Conservation (phyloP, 108 stramenopile genomes). For the Bacterosira constricta region DNA sequence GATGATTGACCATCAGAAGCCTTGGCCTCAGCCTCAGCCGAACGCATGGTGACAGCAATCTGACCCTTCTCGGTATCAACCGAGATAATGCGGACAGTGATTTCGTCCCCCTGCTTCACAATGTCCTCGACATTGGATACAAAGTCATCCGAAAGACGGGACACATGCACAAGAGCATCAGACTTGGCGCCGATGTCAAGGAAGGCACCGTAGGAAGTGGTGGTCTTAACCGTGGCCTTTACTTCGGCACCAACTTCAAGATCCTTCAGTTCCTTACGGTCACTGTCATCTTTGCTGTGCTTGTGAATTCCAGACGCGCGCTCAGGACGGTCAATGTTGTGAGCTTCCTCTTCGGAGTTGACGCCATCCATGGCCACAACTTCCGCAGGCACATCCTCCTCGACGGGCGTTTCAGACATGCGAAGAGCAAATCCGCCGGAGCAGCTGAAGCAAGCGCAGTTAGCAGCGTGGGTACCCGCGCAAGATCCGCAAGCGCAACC, state of each 20-base stretch:
- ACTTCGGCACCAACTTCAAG: conserved; percentile 86
- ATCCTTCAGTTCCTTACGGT: conserved; percentile 67
- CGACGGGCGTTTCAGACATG: conserved; percentile 45
- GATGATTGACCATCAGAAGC: conserved; percentile 41
- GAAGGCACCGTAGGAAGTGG: conserved; percentile 91
- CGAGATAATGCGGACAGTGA: conserved; percentile 85
- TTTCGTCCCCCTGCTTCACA: conserved; percentile 83
- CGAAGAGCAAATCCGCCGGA: conserved; percentile 53
- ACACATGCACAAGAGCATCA: conserved; percentile 95
- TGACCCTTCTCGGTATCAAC: conserved; percentile 90
- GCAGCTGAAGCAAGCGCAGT: conserved; percentile 51
- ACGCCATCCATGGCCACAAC: conserved; percentile 85
- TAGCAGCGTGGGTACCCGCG: conserved; percentile 30
- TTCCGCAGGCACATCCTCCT: conserved; percentile 68
- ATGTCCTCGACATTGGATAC: conserved; percentile 85
- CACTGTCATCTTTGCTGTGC: conserved; percentile 50
- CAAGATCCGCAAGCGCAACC: conserved; percentile 25
- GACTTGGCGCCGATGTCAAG: conserved; percentile 92
- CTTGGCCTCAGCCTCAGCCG: conserved; percentile 75
- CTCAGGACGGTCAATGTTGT: conserved; percentile 85
- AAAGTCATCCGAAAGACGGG: conserved; percentile 87
- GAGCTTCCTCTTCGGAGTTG: conserved; percentile 73
- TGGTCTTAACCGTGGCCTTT: conserved; percentile 83
- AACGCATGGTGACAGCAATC: conserved; percentile 80
- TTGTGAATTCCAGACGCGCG: conserved; percentile 76